Evolutionary conservation across 2,329 filamentous ascomycete species (phyloP).

Genomic region (Gremmenia infestans): DNA sequence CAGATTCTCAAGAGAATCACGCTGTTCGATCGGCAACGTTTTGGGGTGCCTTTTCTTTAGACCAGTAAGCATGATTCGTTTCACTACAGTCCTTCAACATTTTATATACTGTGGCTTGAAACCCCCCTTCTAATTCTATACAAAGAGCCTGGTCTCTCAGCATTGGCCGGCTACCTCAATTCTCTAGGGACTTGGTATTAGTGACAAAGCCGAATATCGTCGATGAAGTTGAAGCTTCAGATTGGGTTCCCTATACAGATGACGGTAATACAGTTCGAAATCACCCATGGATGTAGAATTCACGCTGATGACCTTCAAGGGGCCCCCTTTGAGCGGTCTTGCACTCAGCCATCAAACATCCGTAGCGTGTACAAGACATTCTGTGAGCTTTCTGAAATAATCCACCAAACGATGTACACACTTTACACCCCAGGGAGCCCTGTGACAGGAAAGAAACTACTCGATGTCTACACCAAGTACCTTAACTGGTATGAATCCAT

Average conservation of each 20-base stretch:
- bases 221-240: constrained; percentile 55
- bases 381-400: constrained; percentile 67
- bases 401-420: constrained; percentile 55
- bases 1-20: constrained; percentile 44
- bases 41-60: constrained; percentile 48
- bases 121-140: background rate
- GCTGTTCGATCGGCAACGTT: constrained; percentile 47
- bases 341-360: constrained; percentile 63
- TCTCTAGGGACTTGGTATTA: constrained; percentile 51
- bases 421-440: constrained; percentile 66
- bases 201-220: constrained; percentile 57
- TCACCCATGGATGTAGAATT: background rate
- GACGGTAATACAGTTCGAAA: constrained; percentile 19
- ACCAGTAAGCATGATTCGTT: constrained; percentile 58
- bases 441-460: constrained; percentile 57
- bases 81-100: constrained; percentile 45
- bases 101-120: constrained; percentile 34
- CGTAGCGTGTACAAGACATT: constrained; percentile 64
- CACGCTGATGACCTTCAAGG: constrained; percentile 14
- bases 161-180: constrained; percentile 56
- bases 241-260: constrained; percentile 35
- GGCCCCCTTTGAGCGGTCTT: constrained; percentile 49
- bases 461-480: constrained; percentile 63
- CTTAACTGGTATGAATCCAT: constrained; percentile 67
- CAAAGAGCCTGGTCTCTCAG: constrained; percentile 59